Evolutionary conservation across 2,329 filamentous ascomycete genomes (phyloP).

Genomic region (Trichoderma koningii): DNA sequence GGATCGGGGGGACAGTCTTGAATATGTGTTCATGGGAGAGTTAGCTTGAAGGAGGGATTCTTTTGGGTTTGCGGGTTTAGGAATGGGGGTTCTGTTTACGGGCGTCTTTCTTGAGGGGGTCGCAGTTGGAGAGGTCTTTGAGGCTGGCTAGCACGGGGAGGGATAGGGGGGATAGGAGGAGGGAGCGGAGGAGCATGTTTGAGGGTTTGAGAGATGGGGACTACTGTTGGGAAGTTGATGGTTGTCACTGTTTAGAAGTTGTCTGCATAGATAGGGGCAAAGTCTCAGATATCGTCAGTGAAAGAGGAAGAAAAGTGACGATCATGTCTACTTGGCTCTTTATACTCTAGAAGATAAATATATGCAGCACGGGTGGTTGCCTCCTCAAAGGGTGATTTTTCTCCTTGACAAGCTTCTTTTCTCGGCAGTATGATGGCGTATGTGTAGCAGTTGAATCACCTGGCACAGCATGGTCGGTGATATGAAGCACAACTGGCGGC

Average conservation of each 20-base stretch:
- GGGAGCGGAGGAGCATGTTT: background rate
- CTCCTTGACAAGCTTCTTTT: background rate
- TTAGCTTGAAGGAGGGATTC: background rate
- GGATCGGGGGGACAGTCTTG: constrained; percentile 62
- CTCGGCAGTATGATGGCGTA: background rate
- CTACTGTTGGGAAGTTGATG: background rate
- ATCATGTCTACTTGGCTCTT: background rate
- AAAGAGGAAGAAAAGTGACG: background rate
- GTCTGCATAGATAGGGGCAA: background rate
- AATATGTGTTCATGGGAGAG: background rate
- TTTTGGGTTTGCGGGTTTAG: background rate
- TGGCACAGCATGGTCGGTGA: constrained; percentile 16
- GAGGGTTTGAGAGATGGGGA: background rate
- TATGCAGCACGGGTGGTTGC: background rate
- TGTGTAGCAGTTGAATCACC: constrained; percentile 12
- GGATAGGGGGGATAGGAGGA: constrained; percentile 13
- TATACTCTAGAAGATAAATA: background rate
- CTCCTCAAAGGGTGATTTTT: background rate
- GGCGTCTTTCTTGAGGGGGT: constrained; percentile 35
- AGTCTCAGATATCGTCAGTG: background rate
- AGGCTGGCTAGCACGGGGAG: constrained; percentile 29
- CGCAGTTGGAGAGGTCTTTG: constrained; percentile 33
- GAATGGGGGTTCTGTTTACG: constrained; percentile 25
- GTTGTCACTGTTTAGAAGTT: background rate
- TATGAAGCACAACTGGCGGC: constrained; percentile 14